Evolutionary conservation across 176 grass and related monocot species (phyloP), one percentile per base, ranked within the genome.

Genomic region (Zizania latifolia): DNA sequence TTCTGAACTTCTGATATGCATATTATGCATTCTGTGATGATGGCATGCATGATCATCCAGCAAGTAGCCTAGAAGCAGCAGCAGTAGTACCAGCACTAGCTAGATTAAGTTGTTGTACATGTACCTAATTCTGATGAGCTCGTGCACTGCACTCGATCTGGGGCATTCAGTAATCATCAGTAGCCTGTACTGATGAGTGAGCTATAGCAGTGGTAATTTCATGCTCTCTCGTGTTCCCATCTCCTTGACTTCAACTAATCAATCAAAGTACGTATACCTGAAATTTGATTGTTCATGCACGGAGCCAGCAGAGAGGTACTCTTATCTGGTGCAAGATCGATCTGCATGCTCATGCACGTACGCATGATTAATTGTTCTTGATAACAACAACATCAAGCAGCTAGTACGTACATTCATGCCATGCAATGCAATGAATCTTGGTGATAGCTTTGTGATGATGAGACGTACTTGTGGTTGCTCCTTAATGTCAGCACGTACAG

Each of bases 101-200:
- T 55, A 35, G 57, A 63, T n/a, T n/a, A 56, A 57, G 62, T 72
- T 78, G 35, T 58, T 85, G 75, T 72, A 72, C 33, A 78, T 78
- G 75, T 65, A 72, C 75, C 75, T 67, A 16, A 70, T 86, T 77
- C 84, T 86, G 67, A 58, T 82, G 72, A 46, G 16, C 68, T 35
- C 86, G 27, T 67, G 50, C 66, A 8, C 23, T 73, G 85, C 74
- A 44, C 51, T 82, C n/a, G n/a, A n/a, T n/a, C 63, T 27, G 50
- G 68, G 31, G 21, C 30, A 24, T 72, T n/a, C 44, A 29, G 37
- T 32, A 51, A n/a, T n/a, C n/a, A n/a, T n/a, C n/a, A n/a, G n/a
- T n/a, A n/a, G n/a, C n/a, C 60, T 67, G 70, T 81, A 56, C 65
- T 68, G 48, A 13, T 57, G 46, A 54, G n/a, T 53, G 48, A 53